Base-by-base conservation (phyloP, 2,329 filamentous ascomycete genomes). In the Ilyonectria sp. region DNA sequence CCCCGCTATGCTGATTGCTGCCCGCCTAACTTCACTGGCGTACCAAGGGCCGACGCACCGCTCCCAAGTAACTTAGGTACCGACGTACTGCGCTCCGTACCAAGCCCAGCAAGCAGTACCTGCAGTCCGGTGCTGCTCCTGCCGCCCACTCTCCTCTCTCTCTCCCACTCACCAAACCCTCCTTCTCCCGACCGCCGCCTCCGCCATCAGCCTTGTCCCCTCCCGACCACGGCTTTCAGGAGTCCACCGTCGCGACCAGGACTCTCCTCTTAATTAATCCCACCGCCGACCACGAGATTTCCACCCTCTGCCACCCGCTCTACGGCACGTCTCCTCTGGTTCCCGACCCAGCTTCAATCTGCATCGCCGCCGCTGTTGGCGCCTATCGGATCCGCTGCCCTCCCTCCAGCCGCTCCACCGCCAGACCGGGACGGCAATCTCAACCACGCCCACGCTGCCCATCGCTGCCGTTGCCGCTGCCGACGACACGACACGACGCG, bases 321-420 rank as follows among this genome's bases (percentile, higher is more conserved):
- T 17, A 43, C 44, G 52, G 6, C 52, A 6, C 57, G 50, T 57
- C 29, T 50, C 44, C 23, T 55, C 53, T 61, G 19, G 23, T 53
- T 23, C 52, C 29, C 29, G 35, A 55, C 19, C 15, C 37, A 54
- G 40, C 29, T 47, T 55, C 59, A 29, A 59, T 31, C 37, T 59
- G 26, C 55, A 29, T 60, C 44, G 47, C 55, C 63, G 63, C 60
- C 56, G 65, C 53, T 61, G 47, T 59, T 65, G 61, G 65, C 53
- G 61, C 67, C 66, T 72, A 63, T 61, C 67, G 69, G 72, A 74
- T 74, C 69, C 61, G 70, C 64, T 71, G 62, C 65, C 65, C 60
- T 67, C 72, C 72, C 73, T 72, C 74, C 67, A 70, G 74, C 69
- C 62, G 73, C 72, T 74, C 73, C 72, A 75, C 73, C 73, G 72